Evolutionary conservation across 2,329 filamentous ascomycete species (phyloP).

Genomic region (Colletotrichum tamarilloi): DNA sequence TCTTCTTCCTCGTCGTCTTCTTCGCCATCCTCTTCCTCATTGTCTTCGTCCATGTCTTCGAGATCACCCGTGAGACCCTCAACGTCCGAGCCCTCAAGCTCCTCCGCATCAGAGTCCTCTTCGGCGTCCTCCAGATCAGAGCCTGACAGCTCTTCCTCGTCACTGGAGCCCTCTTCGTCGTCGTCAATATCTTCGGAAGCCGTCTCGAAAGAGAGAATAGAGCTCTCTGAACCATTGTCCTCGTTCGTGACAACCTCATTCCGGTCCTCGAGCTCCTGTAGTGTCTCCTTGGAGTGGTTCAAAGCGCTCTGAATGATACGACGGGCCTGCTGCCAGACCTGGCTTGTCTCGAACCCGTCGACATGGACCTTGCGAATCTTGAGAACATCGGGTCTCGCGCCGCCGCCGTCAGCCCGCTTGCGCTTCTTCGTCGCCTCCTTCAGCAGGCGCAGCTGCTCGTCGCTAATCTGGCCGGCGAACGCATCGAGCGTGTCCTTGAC

Average conservation of each 20-base stretch:
- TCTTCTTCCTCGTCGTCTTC: conserved; percentile 59
- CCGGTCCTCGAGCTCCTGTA: conserved; percentile 61
- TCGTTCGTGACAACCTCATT: conserved; percentile 52
- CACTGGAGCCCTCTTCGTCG: conserved; percentile 42
- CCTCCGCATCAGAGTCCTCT: conserved; percentile 38
- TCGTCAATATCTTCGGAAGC: conserved; percentile 40
- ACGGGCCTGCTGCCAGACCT: conserved; percentile 94
- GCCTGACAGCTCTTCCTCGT: conserved; percentile 42
- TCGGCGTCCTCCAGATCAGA: conserved; percentile 47
- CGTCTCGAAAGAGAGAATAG: conserved; percentile 50
- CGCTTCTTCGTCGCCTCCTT: conserved; percentile 79
- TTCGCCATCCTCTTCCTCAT: conserved; percentile 48
- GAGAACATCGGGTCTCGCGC: conserved; percentile 64
- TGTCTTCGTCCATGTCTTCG: conserved; percentile 39
- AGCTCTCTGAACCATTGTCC: conserved; percentile 48
- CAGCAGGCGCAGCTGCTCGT: conserved; percentile 76
- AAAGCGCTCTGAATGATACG: conserved; percentile 76
- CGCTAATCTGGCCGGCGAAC: conserved; percentile 78
- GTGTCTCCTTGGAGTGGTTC: conserved; percentile 57
- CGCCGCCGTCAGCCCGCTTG: conserved; percentile 69
- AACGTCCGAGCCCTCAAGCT: conserved; percentile 38
- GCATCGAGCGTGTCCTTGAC: conserved; percentile 85
- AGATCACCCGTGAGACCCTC: conserved; percentile 35
- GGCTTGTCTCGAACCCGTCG: conserved; percentile 86
- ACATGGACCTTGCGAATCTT: conserved; percentile 86